Evolutionary conservation across 2,329 filamentous ascomycete genomes (phyloP).

Genomic region (Hypoxylon sp.): DNA sequence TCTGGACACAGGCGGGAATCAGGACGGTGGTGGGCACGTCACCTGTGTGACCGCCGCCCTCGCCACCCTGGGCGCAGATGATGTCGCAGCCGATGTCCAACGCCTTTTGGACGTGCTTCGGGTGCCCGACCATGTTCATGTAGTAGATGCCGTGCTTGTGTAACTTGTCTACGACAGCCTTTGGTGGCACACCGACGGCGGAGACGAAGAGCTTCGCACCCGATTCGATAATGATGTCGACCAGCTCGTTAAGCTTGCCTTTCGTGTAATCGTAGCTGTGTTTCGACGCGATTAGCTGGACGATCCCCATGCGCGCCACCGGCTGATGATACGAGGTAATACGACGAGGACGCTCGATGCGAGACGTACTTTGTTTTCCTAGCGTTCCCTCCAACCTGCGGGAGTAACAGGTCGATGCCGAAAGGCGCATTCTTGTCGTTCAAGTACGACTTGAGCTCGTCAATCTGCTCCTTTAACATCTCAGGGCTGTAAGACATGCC

Average conservation of each 20-base stretch:
- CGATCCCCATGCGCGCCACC: not conserved
- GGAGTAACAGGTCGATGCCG: constrained; percentile 90
- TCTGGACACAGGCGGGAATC: constrained; percentile 88
- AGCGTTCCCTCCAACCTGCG: constrained; percentile 92
- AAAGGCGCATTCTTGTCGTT: constrained; percentile 93
- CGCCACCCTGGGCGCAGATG: constrained; percentile 97
- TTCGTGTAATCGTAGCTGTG: constrained; percentile 98
- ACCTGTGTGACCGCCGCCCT: constrained; percentile 96
- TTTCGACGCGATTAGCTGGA: constrained; percentile 24
- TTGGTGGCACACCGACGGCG: constrained; percentile 92
- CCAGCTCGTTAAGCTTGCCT: constrained; percentile 90
- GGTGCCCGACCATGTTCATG: constrained; percentile 99
- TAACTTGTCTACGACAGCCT: constrained; percentile 85
- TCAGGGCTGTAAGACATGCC: constrained; percentile 96
- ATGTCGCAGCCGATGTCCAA: constrained; percentile 91
- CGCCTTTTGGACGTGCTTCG: constrained; percentile 98
- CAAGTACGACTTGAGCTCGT: constrained; percentile 89
- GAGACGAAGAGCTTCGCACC: constrained; percentile 95
- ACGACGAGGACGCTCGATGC: constrained; percentile 6
- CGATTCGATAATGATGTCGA: constrained; percentile 91
- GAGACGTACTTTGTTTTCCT: constrained; percentile 83
- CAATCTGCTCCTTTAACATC: constrained; percentile 94
- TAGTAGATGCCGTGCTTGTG: constrained; percentile 89
- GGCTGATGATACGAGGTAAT: not conserved
- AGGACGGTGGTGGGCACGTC: constrained; percentile 91